Conservation (phyloP, 1,284 basidiomycete genomes). For the Cryptococcus floricola region DNA sequence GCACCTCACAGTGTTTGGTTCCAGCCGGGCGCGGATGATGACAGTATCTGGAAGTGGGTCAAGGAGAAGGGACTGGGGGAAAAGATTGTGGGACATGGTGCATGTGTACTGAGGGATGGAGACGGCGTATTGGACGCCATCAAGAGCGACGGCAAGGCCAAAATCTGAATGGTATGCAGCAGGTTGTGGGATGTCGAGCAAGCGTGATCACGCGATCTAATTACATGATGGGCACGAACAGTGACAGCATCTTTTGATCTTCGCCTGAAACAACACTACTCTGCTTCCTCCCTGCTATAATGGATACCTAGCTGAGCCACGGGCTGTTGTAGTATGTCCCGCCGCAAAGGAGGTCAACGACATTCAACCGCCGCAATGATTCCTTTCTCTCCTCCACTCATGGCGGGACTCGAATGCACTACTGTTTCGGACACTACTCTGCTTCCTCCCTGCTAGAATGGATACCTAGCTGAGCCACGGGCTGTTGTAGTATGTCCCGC, state of each 20-base stretch:
- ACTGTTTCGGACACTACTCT: background rate
- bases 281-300: no score
- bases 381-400: background rate
- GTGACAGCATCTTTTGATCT: background rate
- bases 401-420: background rate
- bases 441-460: no score
- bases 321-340: no score
- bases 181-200: background rate
- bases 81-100: conserved; percentile 66
- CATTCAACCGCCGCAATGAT: no score
- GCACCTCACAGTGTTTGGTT: conserved; percentile 69
- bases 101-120: conserved; percentile 69
- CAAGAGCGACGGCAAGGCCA: conserved; percentile 46
- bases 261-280: no score
- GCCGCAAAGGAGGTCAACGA: no score
- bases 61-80: conserved; percentile 57
- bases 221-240: background rate
- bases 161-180: background rate
- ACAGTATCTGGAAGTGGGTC: conserved; percentile 55
- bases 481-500: no score
- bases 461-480: no score
- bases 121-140: conserved; percentile 46
- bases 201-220: background rate
- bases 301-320: no score
- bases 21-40: conserved; percentile 76